phyloP scores from a whole-genome alignment of 768 basidiomycete genomes.

The Psilocybe subaeruginosa region DNA sequence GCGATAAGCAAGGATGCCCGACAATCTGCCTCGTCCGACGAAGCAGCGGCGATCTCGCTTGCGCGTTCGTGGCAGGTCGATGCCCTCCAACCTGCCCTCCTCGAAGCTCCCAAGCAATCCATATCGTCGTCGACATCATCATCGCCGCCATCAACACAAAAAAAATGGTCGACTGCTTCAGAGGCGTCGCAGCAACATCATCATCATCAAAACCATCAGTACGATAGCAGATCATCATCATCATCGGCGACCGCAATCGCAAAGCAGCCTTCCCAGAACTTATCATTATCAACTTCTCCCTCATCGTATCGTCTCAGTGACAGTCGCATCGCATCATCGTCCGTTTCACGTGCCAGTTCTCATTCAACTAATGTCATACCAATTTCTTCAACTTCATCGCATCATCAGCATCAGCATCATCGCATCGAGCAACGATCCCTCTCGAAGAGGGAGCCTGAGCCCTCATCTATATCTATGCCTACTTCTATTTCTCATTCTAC shows the following conservation, averaged over 20 bases:
- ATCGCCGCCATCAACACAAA: slow-evolving; percentile 11
- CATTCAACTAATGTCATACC: slow-evolving; percentile 10
- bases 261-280: slow-evolving; percentile 14
- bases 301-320: slow-evolving; percentile 2
- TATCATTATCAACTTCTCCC: slow-evolving; percentile 25
- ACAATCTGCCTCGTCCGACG: slow-evolving; percentile 8
- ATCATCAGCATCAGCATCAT: slow-evolving; percentile 1
- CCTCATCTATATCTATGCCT: slow-evolving; percentile 13
- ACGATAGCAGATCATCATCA: slow-evolving; percentile 17
- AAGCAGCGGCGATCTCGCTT: slow-evolving; percentile 18
- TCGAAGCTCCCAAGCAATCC: slow-evolving; percentile 16
- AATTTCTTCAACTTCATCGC: background rate
- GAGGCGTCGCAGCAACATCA: slow-evolving; percentile 5
- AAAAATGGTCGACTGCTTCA: slow-evolving; percentile 4
- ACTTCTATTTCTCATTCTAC: slow-evolving; percentile 10
- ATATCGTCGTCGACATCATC: background rate
- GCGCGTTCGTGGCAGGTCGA: slow-evolving; percentile 24
- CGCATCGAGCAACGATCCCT: slow-evolving; percentile 20
- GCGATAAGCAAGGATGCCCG: slow-evolving; percentile 11
- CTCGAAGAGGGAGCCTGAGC: slow-evolving; percentile 22
- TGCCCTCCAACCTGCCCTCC: slow-evolving; percentile 18
- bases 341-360: slow-evolving; percentile 11
- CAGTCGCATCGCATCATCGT: slow-evolving; percentile 3
- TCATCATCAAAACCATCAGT: slow-evolving; percentile 12
- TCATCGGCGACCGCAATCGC: slow-evolving; percentile 5